Evolutionary conservation across 495 filamentous ascomycete species (phyloP), one percentile per base, ranked within the genome.

Genomic region (Xylaria acuta): DNA sequence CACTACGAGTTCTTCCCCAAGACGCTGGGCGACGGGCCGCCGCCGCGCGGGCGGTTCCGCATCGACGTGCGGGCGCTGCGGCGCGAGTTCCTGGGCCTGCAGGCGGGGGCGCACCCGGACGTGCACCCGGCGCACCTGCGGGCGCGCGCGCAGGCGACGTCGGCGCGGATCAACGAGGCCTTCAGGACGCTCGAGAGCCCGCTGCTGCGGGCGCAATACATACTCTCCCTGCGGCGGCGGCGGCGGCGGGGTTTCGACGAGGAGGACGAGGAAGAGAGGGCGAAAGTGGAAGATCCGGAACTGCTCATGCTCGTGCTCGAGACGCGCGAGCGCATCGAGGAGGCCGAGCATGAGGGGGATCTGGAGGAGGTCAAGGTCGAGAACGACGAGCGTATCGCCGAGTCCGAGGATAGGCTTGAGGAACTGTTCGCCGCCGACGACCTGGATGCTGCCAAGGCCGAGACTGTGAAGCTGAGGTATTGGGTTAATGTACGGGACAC

Each of bases 271-370:
- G n/a, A 97, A 75, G 93, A 94, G 80, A 84, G 85, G 63, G 86
- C 87, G n/a, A 87, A 88, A 71, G 85, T 92, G 1, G 91, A 93
- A 45, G 91, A 93, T 73, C 80, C 87, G 64, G 91, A 90, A 79
- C 83, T 97, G 75, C 77, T 98, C 79, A 91, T 92, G 91, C 88
- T 93, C 79, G 95, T 99, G 60, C 86, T 98, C 84, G 96, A 97
- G 78, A 88, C 91, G 74, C 82, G 93, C 74, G 95, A 98, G 86
- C 84, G 84, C 70, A 93, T 98, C 73, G 95, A 97, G 77, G 92
- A 90, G 72, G 92, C 90, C 18, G 80, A 87, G 73, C 80, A 76
- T 5, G 93, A 95, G 84, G 86, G 80, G 43, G 91, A 84, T 64
- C 79, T 98, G 54, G 86, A 82, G 69, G 82, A 75, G 56, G 49